These are phyloP conservation scores for Drosera capensis DNA, from an alignment of 148 eudicot genomes.

Conservation along the genomic window DNA sequence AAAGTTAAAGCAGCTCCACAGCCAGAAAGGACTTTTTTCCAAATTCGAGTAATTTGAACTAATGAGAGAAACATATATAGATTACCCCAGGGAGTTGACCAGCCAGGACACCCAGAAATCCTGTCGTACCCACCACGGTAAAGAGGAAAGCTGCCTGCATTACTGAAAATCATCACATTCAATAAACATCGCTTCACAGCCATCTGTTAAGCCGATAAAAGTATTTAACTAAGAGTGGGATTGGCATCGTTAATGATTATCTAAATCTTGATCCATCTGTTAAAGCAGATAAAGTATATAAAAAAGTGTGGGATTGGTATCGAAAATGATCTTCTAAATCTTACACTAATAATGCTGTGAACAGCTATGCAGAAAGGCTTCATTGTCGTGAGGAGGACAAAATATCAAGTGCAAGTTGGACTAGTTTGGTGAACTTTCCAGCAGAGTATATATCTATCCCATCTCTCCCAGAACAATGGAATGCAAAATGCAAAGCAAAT, in stretches of 20 bases:
- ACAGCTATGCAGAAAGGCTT: too few species aligned
- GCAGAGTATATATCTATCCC: too few species aligned
- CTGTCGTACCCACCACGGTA: slow-evolving; percentile 86
- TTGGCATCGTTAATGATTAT: neutral
- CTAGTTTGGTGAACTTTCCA: too few species aligned
- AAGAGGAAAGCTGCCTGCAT: slow-evolving; percentile 96
- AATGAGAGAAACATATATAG: neutral
- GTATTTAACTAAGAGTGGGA: neutral
- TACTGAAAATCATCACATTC: slow-evolving; percentile 50
- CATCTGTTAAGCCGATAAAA: neutral
- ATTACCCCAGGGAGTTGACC: slow-evolving; percentile 99
- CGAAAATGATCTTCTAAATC: too few species aligned
- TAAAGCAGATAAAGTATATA: neutral
- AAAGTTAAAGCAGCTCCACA: too few species aligned
- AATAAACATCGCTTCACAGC: slow-evolving; percentile 10
- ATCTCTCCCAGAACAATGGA: neutral
- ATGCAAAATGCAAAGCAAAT: neutral
- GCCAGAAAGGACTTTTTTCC: too few species aligned
- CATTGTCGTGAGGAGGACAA: too few species aligned
- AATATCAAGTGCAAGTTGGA: too few species aligned
- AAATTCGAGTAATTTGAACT: too few species aligned
- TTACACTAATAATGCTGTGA: too few species aligned
- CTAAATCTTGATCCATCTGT: neutral
- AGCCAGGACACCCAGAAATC: slow-evolving; percentile 67
- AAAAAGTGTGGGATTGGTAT: too few species aligned